A percentile compares a stretch with the other conserved stretches of the same genome.
Conservation (phyloP, 225 moss, liverwort and hornwort genomes). For the Antitrichia curtipendula region DNA sequence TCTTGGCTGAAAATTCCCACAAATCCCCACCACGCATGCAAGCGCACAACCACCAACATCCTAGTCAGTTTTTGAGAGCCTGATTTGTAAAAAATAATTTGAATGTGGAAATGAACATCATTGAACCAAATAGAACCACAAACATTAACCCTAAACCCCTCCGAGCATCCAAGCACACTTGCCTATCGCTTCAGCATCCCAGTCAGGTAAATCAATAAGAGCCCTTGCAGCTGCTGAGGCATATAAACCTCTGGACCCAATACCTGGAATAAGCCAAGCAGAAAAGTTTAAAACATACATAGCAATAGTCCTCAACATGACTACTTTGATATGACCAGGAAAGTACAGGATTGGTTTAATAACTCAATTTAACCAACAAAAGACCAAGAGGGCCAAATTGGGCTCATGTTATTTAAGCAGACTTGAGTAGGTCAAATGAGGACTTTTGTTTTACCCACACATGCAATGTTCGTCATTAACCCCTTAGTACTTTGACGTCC, state of each 20-base stretch:
- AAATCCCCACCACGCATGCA: not conserved
- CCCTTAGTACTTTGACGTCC: no score
- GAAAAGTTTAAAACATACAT: not conserved
- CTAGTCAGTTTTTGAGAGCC: not conserved
- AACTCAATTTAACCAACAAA: not conserved
- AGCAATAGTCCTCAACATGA: not conserved
- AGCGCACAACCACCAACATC: not conserved
- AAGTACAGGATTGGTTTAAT: not conserved
- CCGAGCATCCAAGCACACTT: not conserved
- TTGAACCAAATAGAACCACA: not conserved
- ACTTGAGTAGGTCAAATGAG: not conserved
- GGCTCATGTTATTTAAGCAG: no score
- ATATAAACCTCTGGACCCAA: slow-evolving; percentile 84
- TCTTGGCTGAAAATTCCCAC: slow-evolving; percentile 36
- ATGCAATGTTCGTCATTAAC: not conserved
- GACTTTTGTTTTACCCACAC: not conserved
- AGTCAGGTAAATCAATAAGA: slow-evolving; percentile 60
- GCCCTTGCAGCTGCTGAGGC: slow-evolving; percentile 92
- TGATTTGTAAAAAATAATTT: not conserved
- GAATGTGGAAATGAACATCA: not conserved
- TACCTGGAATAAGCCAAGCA: slow-evolving; percentile 30
- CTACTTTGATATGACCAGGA: not conserved
- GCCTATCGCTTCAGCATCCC: slow-evolving; percentile 82
- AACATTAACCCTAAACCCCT: not conserved
- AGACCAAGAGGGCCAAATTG: not conserved